Evolutionary conservation across 768 basidiomycete species (phyloP).

Genomic region (Mycena galericulata): DNA sequence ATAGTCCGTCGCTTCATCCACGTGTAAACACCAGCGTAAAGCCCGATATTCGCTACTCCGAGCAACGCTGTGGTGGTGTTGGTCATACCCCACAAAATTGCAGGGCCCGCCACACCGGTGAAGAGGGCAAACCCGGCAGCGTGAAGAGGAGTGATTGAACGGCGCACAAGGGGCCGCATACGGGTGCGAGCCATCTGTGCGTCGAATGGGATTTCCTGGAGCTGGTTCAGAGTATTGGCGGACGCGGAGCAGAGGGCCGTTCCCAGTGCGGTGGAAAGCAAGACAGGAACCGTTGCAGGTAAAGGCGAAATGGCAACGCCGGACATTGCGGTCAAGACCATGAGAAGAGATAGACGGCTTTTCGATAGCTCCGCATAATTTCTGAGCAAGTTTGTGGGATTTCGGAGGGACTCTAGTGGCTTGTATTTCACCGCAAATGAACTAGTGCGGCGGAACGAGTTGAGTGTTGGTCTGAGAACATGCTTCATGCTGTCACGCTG

Average conservation of each 20-base stretch:
- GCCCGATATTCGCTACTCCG: constrained; percentile 83
- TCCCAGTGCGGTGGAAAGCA: constrained; percentile 89
- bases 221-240: constrained; percentile 94
- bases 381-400: neutral
- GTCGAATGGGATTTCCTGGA: constrained; percentile 95
- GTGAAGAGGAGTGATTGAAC: constrained; percentile 86
- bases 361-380: constrained; percentile 87
- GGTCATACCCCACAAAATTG: constrained; percentile 82
- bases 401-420: constrained; percentile 6
- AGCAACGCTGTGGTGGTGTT: constrained; percentile 89
- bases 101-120: constrained; percentile 84
- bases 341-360: constrained; percentile 82
- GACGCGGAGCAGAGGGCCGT: constrained; percentile 93
- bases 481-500: neutral
- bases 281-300: constrained; percentile 83
- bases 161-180: constrained; percentile 85
- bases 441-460: constrained; percentile 44
- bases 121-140: constrained; percentile 81
- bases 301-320: constrained; percentile 93
- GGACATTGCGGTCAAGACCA: constrained; percentile 90
- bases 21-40: constrained; percentile 95
- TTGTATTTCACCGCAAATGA: constrained; percentile 43
- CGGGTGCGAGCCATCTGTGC: constrained; percentile 96
- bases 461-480: constrained; percentile 5
- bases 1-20: constrained; percentile 87